phyloP scores from a whole-genome alignment of 768 basidiomycete species.

The Calvatia gigantea region DNA sequence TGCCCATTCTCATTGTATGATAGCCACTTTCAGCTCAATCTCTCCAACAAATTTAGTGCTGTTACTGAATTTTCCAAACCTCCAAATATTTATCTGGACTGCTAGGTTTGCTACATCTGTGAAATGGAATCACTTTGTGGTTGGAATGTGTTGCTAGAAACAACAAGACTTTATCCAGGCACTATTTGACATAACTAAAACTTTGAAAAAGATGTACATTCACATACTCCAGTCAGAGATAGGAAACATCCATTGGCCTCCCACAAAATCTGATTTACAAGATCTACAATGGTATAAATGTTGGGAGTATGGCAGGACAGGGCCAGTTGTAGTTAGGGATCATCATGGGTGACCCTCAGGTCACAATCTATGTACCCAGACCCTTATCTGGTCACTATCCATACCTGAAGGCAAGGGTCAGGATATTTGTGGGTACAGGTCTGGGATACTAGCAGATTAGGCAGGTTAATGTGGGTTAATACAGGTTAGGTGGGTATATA shows the following conservation, averaged over 20 bases:
- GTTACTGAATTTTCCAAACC: background rate
- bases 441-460: no score
- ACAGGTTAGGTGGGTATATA: no score
- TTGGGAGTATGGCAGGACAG: background rate
- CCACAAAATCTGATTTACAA: no score
- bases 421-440: no score
- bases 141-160: background rate
- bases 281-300: background rate
- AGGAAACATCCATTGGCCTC: no score
- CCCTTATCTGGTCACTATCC: no score
- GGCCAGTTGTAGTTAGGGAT: background rate
- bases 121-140: background rate
- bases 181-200: background rate
- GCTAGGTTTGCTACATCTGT: conserved; percentile 1
- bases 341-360: no score
- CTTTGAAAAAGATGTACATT: background rate
- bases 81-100: background rate
- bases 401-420: no score
- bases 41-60: background rate
- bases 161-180: background rate
- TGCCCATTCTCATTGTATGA: background rate
- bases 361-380: no score
- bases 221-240: background rate
- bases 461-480: no score
- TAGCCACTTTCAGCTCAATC: background rate